phyloP scores from a whole-genome alignment of 2,329 filamentous ascomycete genomes.

The Trichoderma guizhouense region DNA sequence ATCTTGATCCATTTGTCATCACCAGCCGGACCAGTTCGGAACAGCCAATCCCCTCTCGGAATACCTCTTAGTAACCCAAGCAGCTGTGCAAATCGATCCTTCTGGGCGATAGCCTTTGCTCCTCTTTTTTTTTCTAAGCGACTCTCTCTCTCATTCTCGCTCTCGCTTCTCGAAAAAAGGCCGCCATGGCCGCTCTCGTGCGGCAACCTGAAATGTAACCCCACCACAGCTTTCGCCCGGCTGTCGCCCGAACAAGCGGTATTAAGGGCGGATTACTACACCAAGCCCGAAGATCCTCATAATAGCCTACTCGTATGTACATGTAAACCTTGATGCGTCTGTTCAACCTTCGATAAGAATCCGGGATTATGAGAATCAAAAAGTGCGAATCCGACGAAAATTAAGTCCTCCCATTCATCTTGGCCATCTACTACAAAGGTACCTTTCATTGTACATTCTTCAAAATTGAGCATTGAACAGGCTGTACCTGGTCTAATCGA shows the following conservation, averaged over 20 bases:
- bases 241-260: background rate
- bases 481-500: background rate
- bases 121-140: background rate
- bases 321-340: background rate
- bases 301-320: background rate
- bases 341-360: background rate
- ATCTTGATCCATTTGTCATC: background rate
- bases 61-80: background rate
- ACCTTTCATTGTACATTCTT: background rate
- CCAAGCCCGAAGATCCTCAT: background rate
- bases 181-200: conserved; percentile 5
- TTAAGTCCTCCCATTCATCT: background rate
- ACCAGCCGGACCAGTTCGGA: background rate
- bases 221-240: conserved; percentile 7
- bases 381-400: background rate
- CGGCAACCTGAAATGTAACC: background rate
- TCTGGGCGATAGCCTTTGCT: background rate
- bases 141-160: background rate
- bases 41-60: background rate
- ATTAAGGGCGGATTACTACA: background rate
- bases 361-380: background rate
- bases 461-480: background rate
- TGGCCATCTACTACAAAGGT: background rate
- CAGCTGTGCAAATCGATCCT: background rate
- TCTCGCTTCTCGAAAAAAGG: background rate